Base-by-base conservation (phyloP, 2,329 filamentous ascomycete genomes). In the Nemania sp. region DNA sequence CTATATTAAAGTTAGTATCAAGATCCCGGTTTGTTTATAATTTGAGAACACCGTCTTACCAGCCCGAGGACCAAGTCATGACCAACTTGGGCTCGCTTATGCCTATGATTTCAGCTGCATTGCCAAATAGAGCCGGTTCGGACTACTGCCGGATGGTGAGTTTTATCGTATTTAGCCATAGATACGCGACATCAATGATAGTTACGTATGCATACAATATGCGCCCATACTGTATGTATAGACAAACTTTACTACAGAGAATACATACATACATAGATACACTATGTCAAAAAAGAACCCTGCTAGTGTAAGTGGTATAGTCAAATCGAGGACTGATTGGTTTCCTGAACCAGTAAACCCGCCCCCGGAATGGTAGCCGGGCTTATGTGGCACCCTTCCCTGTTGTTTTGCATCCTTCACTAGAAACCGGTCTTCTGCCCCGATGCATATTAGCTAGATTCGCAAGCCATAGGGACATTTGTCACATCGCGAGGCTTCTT, bases 101-200 rank as follows among this genome's bases (percentile, higher is more conserved):
- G 64, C 20, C 27, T 27, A 53, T 35, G 22, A 43, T 20, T 59
- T 56, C 22, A 54, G 5, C 22, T 58, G 27, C 5, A 64, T 49
- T 32, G 59, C 59, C 54, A 59, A 54, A 63, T 57, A 54, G 51
- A 49, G 54, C 32, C 45, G 59, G 38, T 45, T 32, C 47, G 49
- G 54, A 13, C 54, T 41, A 54, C 55, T 66, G 55, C 59, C 55
- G 60, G 43, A 20, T 58, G 35, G 18, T 38, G 27, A 32, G 24
- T 62, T 59, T 63, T 24, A 45, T 41, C 49, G 55, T 58, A 66
- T 69, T 69, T 69, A 69, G 63, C 67, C 67, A 56, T 41, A 58
- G 55, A 29, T 29, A 22, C 13, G 41, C 51, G 45, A 49, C 13
- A 49, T 49, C 45, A 49, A 22, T 7, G 26, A n/a, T 13, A 43